These are phyloP conservation scores for Penicillium diatomitis DNA, from an alignment of 495 filamentous ascomycete genomes.

Conservation along the genomic window DNA sequence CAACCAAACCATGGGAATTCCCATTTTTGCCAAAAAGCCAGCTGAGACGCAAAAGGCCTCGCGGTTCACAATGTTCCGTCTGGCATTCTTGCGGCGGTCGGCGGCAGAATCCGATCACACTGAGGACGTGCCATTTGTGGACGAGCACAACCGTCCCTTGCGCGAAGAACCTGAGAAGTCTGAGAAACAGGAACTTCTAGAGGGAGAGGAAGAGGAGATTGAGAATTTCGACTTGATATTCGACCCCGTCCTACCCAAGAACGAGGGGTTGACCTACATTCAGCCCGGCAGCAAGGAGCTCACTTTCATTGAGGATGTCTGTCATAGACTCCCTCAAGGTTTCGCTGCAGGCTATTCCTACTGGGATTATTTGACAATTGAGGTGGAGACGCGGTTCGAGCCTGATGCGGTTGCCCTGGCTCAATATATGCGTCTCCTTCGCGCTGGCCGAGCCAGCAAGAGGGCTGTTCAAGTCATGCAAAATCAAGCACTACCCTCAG, in stretches of 20 bases:
- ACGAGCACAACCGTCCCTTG: constrained; percentile 13
- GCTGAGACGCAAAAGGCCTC: constrained; percentile 2
- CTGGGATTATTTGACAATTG: constrained; percentile 60
- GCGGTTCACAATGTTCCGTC: constrained; percentile 4
- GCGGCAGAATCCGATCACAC: background rate
- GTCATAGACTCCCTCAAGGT: constrained; percentile 28
- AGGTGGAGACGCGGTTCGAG: constrained; percentile 31
- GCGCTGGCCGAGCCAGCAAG: constrained; percentile 48
- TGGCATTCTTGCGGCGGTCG: background rate
- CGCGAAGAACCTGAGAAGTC: constrained; percentile 1
- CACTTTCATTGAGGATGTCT: constrained; percentile 56
- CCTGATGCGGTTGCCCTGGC: constrained; percentile 65
- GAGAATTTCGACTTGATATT: constrained; percentile 28
- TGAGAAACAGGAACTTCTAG: constrained; percentile 4
- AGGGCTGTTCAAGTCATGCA: constrained; percentile 45
- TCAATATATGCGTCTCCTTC: constrained; percentile 58
- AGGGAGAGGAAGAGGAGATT: constrained; percentile 20
- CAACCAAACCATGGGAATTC: constrained; percentile 68
- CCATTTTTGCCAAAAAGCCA: constrained; percentile 26
- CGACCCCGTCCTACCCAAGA: constrained; percentile 18
- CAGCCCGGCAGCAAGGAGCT: constrained; percentile 58
- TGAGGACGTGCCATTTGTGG: constrained; percentile 28
- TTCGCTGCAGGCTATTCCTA: constrained; percentile 45
- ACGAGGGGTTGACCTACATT: constrained; percentile 16
- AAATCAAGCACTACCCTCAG: constrained; percentile 30